Conservation (phyloP, 306 rosid species). For the Quercus parvula region DNA sequence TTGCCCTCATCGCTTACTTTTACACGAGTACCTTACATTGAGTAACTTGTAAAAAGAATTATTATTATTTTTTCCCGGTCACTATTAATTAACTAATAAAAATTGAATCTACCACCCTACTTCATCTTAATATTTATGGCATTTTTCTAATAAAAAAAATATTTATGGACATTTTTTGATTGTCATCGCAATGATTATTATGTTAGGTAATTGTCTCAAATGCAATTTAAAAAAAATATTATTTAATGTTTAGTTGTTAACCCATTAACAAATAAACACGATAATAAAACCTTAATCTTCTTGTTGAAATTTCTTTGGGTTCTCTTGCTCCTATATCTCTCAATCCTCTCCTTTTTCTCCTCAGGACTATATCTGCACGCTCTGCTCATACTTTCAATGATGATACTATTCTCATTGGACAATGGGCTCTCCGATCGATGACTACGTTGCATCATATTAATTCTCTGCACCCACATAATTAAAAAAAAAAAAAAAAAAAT, state of each 20-base stretch:
- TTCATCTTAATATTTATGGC: too few species aligned
- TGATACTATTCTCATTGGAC: slow-evolving; percentile 72
- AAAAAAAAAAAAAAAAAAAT: too few species aligned
- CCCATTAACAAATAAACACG: not conserved
- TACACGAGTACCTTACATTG: too few species aligned
- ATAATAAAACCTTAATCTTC: slow-evolving; percentile 67
- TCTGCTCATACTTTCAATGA: slow-evolving; percentile 86
- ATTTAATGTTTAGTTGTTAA: not conserved
- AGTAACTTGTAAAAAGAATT: not conserved
- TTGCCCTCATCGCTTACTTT: too few species aligned
- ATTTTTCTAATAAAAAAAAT: too few species aligned
- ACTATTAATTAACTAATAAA: too few species aligned
- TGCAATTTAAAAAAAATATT: too few species aligned
- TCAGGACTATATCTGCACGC: slow-evolving; percentile 69
- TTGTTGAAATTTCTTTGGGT: slow-evolving; percentile 86
- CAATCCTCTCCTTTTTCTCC: slow-evolving; percentile 82
- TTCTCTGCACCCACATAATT: slow-evolving; percentile 33
- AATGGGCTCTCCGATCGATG: slow-evolving; percentile 48
- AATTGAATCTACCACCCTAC: too few species aligned
- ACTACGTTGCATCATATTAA: slow-evolving; percentile 36
- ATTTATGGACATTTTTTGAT: too few species aligned
- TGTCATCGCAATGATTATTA: too few species aligned
- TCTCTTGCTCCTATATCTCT: slow-evolving; percentile 79
- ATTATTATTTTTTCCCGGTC: too few species aligned
- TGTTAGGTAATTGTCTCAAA: too few species aligned